Evolutionary conservation across 2,329 filamentous ascomycete genomes (phyloP).

Genomic region (Ceratocystis lukuohia): DNA sequence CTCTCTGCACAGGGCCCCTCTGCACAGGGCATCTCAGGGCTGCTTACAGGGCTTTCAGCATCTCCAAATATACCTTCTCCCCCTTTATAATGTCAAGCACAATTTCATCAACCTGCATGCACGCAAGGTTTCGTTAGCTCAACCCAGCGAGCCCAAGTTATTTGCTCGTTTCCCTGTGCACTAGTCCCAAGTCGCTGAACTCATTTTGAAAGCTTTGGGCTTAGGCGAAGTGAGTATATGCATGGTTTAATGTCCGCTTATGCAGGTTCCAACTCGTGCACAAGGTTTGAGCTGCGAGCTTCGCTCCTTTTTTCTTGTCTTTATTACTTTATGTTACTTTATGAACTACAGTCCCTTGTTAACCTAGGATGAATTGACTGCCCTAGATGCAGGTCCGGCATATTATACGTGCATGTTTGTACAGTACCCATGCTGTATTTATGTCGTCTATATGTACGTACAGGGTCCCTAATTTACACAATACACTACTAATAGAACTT

Average conservation of each 20-base stretch:
- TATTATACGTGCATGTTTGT: constrained; percentile 4
- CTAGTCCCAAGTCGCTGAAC: background rate
- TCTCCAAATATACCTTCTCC: background rate
- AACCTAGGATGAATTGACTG: constrained; percentile 5
- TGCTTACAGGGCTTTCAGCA: background rate
- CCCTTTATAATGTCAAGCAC: background rate
- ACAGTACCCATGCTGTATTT: too few species aligned
- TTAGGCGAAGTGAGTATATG: constrained; percentile 13
- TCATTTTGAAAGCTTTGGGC: background rate
- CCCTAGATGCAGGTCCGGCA: constrained; percentile 7
- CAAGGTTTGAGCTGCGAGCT: background rate
- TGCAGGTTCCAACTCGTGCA: constrained; percentile 6
- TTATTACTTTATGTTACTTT: background rate
- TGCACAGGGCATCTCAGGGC: too few species aligned
- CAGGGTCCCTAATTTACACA: too few species aligned
- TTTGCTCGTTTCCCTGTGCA: background rate
- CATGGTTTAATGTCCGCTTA: constrained; percentile 10
- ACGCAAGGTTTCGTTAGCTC: background rate
- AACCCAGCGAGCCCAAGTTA: background rate
- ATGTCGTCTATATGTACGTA: too few species aligned
- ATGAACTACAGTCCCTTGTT: background rate
- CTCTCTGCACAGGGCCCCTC: too few species aligned
- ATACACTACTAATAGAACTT: background rate
- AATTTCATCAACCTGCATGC: background rate
- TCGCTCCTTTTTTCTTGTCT: background rate